phyloP scores from a whole-genome alignment of 129 eudicot species.

The Escallonia rubra region DNA sequence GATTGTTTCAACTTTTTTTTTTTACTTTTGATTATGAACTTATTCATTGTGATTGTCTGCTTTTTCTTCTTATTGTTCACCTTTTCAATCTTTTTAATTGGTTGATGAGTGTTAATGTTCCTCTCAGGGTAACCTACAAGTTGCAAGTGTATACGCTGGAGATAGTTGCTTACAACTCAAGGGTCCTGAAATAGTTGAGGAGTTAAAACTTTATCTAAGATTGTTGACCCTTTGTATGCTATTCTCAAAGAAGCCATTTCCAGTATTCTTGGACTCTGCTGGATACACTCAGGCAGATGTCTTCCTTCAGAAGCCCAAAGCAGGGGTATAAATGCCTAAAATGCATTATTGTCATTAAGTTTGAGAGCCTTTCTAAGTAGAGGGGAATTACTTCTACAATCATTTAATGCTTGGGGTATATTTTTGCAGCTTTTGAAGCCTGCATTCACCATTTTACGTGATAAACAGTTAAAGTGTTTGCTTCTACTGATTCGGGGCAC shows the following conservation, averaged over 20 bases:
- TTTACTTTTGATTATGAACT: too few relatives aligned
- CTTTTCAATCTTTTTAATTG: neutral
- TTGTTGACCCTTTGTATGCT: slow-evolving; percentile 71
- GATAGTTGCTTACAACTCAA: slow-evolving; percentile 60
- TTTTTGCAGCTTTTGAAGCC: slow-evolving; percentile 91
- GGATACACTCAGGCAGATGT: slow-evolving; percentile 80
- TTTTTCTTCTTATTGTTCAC: too few relatives aligned
- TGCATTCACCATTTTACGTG: slow-evolving; percentile 80
- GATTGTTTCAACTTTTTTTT: too few relatives aligned
- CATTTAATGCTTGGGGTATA: neutral
- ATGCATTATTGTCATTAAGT: neutral
- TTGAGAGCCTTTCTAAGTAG: neutral
- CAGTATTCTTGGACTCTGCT: slow-evolving; percentile 89
- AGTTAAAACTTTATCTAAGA: slow-evolving; percentile 63
- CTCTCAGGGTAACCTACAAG: slow-evolving; percentile 74
- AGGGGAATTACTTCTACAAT: neutral
- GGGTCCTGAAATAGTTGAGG: slow-evolving; percentile 66
- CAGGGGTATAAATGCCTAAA: slow-evolving; percentile 55
- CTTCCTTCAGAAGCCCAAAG: slow-evolving; percentile 91
- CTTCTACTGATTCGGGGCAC: slow-evolving; percentile 94
- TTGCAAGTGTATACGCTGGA: slow-evolving; percentile 93
- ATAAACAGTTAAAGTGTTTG: slow-evolving; percentile 66
- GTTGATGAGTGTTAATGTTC: neutral
- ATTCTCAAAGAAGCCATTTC: slow-evolving; percentile 98
- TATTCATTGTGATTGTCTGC: too few relatives aligned